Evolutionary conservation across 352 stramenopile species (phyloP).

Genomic region (Globisporangium abappressorium): DNA sequence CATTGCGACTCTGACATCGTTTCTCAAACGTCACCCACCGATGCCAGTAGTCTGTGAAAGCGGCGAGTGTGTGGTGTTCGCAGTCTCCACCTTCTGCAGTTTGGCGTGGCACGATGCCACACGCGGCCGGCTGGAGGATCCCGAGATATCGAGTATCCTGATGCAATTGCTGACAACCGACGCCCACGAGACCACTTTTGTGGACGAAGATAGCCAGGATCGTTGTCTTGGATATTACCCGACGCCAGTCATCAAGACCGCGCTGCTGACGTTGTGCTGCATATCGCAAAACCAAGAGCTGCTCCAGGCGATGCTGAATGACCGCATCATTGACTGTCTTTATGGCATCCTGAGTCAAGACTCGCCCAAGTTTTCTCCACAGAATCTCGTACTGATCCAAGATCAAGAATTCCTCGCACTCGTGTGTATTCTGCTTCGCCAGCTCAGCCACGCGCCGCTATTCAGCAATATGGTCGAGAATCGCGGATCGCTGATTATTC

Average conservation of each 20-base stretch:
- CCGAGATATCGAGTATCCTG: slow-evolving; percentile 32
- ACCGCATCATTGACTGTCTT: slow-evolving; percentile 38
- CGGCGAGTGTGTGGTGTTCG: slow-evolving; percentile 34
- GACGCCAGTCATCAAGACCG: slow-evolving; percentile 32
- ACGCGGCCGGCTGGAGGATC: slow-evolving; percentile 26
- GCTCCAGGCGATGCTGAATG: slow-evolving; percentile 44
- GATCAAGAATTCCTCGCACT: slow-evolving; percentile 45
- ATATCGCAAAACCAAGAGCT: slow-evolving; percentile 40
- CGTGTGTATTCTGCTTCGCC: slow-evolving; percentile 53
- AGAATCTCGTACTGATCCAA: background rate
- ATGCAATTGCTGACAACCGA: slow-evolving; percentile 31
- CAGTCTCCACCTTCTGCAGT: slow-evolving; percentile 45
- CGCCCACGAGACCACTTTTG: background rate
- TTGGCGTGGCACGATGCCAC: slow-evolving; percentile 66
- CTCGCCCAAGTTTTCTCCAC: background rate
- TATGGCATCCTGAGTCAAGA: slow-evolving; percentile 28
- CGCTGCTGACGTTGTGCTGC: slow-evolving; percentile 61
- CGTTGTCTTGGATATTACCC: slow-evolving; percentile 11
- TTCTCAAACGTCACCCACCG: slow-evolving; percentile 26
- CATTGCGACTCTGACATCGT: slow-evolving; percentile 36
- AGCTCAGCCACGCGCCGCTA: slow-evolving; percentile 41
- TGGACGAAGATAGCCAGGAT: background rate
- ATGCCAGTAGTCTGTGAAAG: slow-evolving; percentile 22
- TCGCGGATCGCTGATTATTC: slow-evolving; percentile 22
- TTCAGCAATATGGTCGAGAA: slow-evolving; percentile 25